Conservation (phyloP, 495 filamentous ascomycete species). For the Durotheca rogersii region DNA sequence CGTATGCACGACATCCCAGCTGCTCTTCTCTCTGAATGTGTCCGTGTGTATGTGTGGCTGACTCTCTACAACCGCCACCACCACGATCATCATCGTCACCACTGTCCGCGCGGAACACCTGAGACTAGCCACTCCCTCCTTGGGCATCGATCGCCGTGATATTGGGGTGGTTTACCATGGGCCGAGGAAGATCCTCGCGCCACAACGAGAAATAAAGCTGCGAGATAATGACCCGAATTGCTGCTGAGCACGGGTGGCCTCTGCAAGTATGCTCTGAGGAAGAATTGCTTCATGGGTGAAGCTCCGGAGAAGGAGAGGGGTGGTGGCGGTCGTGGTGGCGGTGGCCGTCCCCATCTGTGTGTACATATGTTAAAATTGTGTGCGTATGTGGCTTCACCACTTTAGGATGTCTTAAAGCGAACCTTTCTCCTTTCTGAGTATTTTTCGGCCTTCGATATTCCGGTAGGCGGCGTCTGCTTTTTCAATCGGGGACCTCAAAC, state of each 20-base stretch:
- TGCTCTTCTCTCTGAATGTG: conserved; percentile 8
- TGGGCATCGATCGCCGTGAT: conserved; percentile 1
- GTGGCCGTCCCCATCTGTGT: too few relatives aligned
- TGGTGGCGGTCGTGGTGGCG: too few relatives aligned
- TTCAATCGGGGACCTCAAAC: not conserved
- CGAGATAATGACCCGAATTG: conserved; percentile 19
- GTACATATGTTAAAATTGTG: too few relatives aligned
- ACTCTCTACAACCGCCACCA: not conserved
- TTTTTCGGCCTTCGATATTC: not conserved
- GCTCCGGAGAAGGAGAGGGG: not conserved
- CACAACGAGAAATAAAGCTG: conserved; percentile 25
- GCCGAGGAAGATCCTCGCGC: conserved; percentile 11
- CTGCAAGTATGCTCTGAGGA: not conserved
- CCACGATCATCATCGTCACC: not conserved
- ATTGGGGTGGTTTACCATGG: too few relatives aligned
- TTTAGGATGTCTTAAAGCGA: conserved; percentile 12
- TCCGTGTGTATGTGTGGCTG: too few relatives aligned
- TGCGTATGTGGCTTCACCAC: too few relatives aligned
- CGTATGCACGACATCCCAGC: conserved; percentile 19
- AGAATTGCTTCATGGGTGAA: not conserved
- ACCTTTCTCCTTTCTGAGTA: not conserved
- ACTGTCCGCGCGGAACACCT: conserved; percentile 1
- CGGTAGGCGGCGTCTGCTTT: not conserved
- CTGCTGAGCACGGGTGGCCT: conserved; percentile 3
- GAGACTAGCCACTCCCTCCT: conserved; percentile 8